Base-by-base conservation (phyloP, 805 yeast genomes). In the Maudiozyma serrabonitensis region DNA sequence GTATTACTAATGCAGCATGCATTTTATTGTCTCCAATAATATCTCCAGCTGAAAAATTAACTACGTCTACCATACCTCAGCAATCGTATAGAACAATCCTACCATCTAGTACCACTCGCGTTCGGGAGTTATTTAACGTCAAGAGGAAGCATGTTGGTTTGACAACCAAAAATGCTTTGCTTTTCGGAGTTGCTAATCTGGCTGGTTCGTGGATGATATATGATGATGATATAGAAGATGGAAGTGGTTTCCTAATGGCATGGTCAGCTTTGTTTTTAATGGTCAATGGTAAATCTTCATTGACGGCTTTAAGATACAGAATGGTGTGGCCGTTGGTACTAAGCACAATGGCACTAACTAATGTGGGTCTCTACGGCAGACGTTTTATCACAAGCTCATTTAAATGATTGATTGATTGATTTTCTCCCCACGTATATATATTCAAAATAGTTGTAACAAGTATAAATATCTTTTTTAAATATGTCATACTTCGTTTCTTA, bases 241-340 rank as follows among this genome's bases (percentile, higher is more conserved):
- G 95, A 3, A 75, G 91, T 1, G 96, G 95, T 0, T 84, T 89
- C 59, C 70, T 76, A 6, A 72, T 79, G 57, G 95, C 93, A 2
- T 90, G 96, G 96, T 79, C 87, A 7, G 64, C 84, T 7, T 66
- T 89, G 50, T 90, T 87, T 59, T 61, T 83, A 50, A 62, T 89
- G 12, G 87, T 83, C 15, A 86, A 87, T 60, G 87, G 88, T 1
- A 74, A 73, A 39, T 75, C 79, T 6, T 71, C 85, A 12, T 45
- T 83, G 26, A 71, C 69, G 42, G 74, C 76, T 37, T 52, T 81
- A 52, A 69, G 79, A 49, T 73, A 78, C 46, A 81, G 81, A 45
- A 79, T 81, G 38, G 60, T 81, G 4, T 77, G 80, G 70, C 91
- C 93, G 0, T 58, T 86, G 43, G 69, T 75, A 6, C 68, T 88